A percentile compares a stretch with the other conserved stretches of the same genome.
These are phyloP conservation scores for Solanum hybrid DNA, from an alignment of 305 asterid genomes.

Conservation along the genomic window DNA sequence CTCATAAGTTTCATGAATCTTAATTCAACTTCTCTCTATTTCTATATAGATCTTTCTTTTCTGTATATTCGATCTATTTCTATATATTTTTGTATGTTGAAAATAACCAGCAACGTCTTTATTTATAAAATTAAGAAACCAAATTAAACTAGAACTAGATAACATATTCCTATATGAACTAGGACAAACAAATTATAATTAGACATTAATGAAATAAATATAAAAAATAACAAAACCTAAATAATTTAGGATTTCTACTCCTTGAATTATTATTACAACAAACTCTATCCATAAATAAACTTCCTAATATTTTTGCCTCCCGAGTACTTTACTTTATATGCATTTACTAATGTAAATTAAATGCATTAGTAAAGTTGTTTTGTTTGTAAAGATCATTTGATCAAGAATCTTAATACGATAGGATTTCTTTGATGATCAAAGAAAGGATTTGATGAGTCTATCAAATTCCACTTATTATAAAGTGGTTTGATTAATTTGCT, in stretches of 20 bases:
- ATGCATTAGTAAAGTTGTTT: neutral
- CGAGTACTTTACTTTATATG: neutral
- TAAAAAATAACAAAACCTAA: neutral
- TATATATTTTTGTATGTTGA: neutral
- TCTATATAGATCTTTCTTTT: too few relatives aligned
- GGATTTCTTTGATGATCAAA: neutral
- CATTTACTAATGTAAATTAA: neutral
- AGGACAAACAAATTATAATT: neutral
- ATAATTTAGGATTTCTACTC: neutral
- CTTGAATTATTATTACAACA: neutral
- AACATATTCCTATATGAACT: neutral
- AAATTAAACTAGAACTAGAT: too few relatives aligned
- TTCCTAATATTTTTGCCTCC: neutral
- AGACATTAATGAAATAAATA: too few relatives aligned
- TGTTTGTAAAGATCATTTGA: neutral
- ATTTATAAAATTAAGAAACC: neutral
- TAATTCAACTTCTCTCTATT: neutral
- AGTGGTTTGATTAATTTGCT: neutral
- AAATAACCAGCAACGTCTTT: rapidly evolving
- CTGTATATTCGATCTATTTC: too few relatives aligned
- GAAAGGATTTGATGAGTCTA: neutral
- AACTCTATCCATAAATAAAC: neutral
- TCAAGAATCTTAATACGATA: neutral
- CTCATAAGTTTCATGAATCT: neutral
- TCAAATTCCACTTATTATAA: neutral